Base-by-base conservation (phyloP, 148 eudicot genomes). In the Pouteria glomerata region DNA sequence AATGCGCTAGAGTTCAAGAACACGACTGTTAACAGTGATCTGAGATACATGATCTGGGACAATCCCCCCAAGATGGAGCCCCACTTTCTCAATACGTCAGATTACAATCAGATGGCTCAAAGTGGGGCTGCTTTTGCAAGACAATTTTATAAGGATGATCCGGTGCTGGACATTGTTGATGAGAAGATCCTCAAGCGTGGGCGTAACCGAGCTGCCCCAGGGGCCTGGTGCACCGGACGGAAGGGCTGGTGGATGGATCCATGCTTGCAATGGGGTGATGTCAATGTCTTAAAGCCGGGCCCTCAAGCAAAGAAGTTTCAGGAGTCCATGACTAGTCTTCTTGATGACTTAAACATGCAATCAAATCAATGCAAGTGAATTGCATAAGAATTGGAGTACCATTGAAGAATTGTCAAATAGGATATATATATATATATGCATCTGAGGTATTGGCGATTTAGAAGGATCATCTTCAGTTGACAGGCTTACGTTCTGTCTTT, bases 61-160 rank as follows among this genome's bases (percentile, higher is more conserved):
- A 86, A 80, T 76, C 99, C 99, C 69, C 99, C 99, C 6, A 95
- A 84, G 70, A 95, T 95, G 99, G 92, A 90, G 55, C 93, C 92
- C 70, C 92, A 70, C 61, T 90, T 75, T 73, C 79, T 95, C 27
- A 82, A 74, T 57, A 78, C 78, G 16, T 81, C 90, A 6, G 85
- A 85, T 80, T 95, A 80, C 66, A 83, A 83, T 69, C 85, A 77
- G 68, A 95, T 95, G 94, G 79, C 81, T 67, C 78, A 85, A 55
- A 95, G 99, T 68, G 96, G 99, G 35, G 97, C 99, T 68, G 97
- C 90, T 56, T 89, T 92, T 78, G 99, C 90, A 8, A 78, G 97
- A 69, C 91, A 83, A 64, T 92, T 95, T 56, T 24, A 69, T 18
- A 82, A 79, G 76, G 81, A 91, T 50, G 97, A 85, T 51, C 84